Evolutionary conservation across 2,329 filamentous ascomycete genomes (phyloP), one percentile per base, ranked within the genome.

Genomic region (Venturia oleaginea): DNA sequence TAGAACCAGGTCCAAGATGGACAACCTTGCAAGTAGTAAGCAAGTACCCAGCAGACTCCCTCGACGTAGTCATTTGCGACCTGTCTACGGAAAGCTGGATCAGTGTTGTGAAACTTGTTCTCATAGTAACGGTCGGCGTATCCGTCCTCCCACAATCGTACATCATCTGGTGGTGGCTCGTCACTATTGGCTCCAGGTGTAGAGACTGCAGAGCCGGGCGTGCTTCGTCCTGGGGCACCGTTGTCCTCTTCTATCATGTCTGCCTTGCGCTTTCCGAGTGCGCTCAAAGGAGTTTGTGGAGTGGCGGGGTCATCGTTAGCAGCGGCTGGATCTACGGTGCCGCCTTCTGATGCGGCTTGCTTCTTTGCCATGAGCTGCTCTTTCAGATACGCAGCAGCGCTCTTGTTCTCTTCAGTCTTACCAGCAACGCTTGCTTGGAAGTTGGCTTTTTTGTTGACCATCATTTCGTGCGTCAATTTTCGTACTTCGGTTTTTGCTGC

Each of bases 1-100:
- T 97, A 99, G 75, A 94, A 99, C 94, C 94, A 99, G 62, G 93
- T 95, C 94, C 95, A 99, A 0, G 92, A 97, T 27, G 94, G 92
- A 71, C 94, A 99, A 32, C 94, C 94, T 76, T 99, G 94, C 76
- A 97, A 96, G 75, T 99, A 99, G 77, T 99, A 99, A 42, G 92
- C 81, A 61, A 99, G 80, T 46, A 99, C 94, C 94, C 95, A 99
- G 27, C 89, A 89, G 11, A 99, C 83, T 42, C 94, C 94, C 79
- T 97, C 92, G 15, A 93, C 92, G 74, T 99, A 99, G n/a, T 90
- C 86, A 63, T 86, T 85, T 42, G 89, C 94, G 65, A 99, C 95
- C 72, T 91, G 85, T 75, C 92, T 89, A 63, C 93, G 89, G 76
- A 97, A 97, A 62, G 86, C 89, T 60, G 89, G 81, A 74, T 99